A percentile compares a stretch with the other conserved stretches of the same genome.
Evolutionary conservation across 176 grass and related monocot species (phyloP).

Genomic region (maize (Zea mays)): Zm-B73-REFERENCE-NAM-5.0 NC_050100.1:193687001-193687500

Average conservation of each 20-base stretch:
- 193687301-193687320: background rate
- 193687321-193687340: constrained; percentile 4
- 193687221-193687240: background rate
- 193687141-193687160: constrained; percentile 4
- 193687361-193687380: background rate
- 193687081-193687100: background rate
- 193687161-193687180: constrained; percentile 26
- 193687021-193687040: background rate
- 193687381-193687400: too few species aligned
- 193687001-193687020: too few species aligned
- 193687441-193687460: too few species aligned
- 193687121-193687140: background rate
- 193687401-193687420: too few species aligned
- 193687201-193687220: constrained; percentile 3
- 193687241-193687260: background rate
- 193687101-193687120: constrained; percentile 22
- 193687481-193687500: too few species aligned
- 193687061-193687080: background rate
- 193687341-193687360: constrained; percentile 2
- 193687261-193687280: background rate
- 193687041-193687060: background rate
- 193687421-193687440: too few species aligned
- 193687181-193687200: background rate
- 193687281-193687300: background rate
- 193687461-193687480: too few species aligned